phyloP scores from a whole-genome alignment of 495 filamentous ascomycete species.

The Xylaria palmicola region DNA sequence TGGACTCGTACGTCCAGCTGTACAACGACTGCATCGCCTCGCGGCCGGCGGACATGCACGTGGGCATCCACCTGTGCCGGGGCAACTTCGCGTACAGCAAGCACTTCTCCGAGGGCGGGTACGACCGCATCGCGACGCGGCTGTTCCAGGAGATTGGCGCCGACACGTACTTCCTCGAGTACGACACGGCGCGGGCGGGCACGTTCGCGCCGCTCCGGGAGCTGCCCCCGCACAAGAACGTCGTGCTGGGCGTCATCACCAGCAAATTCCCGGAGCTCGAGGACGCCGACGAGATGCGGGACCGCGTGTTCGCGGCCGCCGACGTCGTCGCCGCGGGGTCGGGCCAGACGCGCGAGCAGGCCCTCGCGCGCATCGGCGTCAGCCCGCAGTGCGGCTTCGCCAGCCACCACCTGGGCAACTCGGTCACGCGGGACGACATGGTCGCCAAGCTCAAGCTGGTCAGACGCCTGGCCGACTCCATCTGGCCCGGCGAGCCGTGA shows the following conservation, averaged over 20 bases:
- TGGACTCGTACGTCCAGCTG: slow-evolving; percentile 65
- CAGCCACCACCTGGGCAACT: slow-evolving; percentile 60
- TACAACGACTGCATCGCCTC: slow-evolving; percentile 65
- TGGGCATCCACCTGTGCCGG: slow-evolving; percentile 67
- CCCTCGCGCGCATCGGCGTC: slow-evolving; percentile 60
- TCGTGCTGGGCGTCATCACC: slow-evolving; percentile 67
- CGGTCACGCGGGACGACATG: slow-evolving; percentile 60
- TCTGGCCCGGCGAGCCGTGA: slow-evolving; percentile 62
- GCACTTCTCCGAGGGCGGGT: slow-evolving; percentile 71
- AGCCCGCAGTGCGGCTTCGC: slow-evolving; percentile 73
- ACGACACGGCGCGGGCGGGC: slow-evolving; percentile 65
- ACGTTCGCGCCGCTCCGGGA: slow-evolving; percentile 67
- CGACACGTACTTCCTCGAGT: slow-evolving; percentile 71
- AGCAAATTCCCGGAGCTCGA: slow-evolving; percentile 67
- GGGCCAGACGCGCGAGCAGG: slow-evolving; percentile 54
- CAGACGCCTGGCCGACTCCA: slow-evolving; percentile 58
- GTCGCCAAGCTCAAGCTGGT: slow-evolving; percentile 62
- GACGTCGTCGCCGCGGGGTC: slow-evolving; percentile 61
- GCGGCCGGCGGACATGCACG: slow-evolving; percentile 57
- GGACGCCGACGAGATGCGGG: slow-evolving; percentile 61
- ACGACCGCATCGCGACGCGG: slow-evolving; percentile 67
- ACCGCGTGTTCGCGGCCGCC: slow-evolving; percentile 60
- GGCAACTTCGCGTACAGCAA: slow-evolving; percentile 67
- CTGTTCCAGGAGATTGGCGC: slow-evolving; percentile 67
- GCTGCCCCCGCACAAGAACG: slow-evolving; percentile 64